Percentiles rank a stretch among this genome's conserved stretches.
These are phyloP conservation scores for Globisporangium radiosum DNA, from an alignment of 352 stramenopile genomes.

Conservation along the genomic window DNA sequence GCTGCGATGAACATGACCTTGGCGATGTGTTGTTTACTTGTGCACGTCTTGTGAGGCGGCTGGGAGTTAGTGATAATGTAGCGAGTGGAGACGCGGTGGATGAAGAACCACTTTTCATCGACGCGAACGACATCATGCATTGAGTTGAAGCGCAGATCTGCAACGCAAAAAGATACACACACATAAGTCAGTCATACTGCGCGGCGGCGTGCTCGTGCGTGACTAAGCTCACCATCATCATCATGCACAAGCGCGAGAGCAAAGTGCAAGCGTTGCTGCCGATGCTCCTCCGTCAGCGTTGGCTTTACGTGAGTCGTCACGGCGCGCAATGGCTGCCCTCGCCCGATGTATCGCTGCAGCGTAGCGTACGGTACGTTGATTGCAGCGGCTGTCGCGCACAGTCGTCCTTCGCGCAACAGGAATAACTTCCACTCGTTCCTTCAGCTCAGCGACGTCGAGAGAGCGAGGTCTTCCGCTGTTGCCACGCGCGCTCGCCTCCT, in stretches of 20 bases:
- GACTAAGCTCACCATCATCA: too few species aligned
- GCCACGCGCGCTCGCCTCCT: too few species aligned
- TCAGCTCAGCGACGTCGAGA: too few species aligned
- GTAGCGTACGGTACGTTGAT: not conserved
- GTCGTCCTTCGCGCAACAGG: not conserved
- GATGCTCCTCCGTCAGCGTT: not conserved
- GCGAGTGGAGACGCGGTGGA: not conserved
- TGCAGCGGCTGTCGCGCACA: not conserved
- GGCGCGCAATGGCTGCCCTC: not conserved
- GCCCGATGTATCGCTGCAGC: not conserved
- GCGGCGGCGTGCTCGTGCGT: too few species aligned
- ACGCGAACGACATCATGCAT: not conserved
- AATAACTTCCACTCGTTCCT: too few species aligned
- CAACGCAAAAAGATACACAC: not conserved
- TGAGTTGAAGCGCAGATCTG: not conserved
- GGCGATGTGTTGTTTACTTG: not conserved
- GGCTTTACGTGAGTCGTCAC: not conserved
- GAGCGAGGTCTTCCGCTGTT: too few species aligned
- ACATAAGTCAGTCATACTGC: too few species aligned
- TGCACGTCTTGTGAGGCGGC: not conserved
- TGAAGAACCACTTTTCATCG: not conserved
- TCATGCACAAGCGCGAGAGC: not conserved
- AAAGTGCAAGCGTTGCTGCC: not conserved
- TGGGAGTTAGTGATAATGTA: not conserved
- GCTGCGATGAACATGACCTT: not conserved